phyloP scores from a whole-genome alignment of 2,329 filamentous ascomycete species.

The Penicillium aurantiogriseum region DNA sequence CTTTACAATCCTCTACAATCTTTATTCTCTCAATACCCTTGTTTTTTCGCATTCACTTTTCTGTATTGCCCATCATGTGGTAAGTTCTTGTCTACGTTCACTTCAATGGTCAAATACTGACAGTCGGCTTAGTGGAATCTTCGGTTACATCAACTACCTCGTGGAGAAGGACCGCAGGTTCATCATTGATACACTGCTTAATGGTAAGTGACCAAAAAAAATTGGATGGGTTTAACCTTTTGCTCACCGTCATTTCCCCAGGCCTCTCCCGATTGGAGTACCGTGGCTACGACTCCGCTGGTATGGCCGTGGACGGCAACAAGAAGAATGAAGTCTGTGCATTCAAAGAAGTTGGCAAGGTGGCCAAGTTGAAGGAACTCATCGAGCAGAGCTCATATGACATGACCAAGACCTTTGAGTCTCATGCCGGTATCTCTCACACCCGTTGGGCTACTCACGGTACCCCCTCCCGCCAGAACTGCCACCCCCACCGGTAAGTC shows the following conservation, averaged over 20 bases:
- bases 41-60: constrained; percentile 1
- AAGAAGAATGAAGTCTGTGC: constrained; percentile 98
- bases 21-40: neutral
- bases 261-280: constrained; percentile 95
- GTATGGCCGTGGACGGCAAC: constrained; percentile 92
- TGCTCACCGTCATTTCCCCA: constrained; percentile 39
- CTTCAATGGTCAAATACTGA: constrained; percentile 13
- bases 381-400: constrained; percentile 82
- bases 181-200: constrained; percentile 93
- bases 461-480: constrained; percentile 88
- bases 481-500: constrained; percentile 92
- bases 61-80: constrained; percentile 34
- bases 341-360: constrained; percentile 99
- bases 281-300: constrained; percentile 96
- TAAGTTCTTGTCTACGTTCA: constrained; percentile 20
- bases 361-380: constrained; percentile 90
- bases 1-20: neutral
- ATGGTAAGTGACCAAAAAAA: constrained; percentile 58
- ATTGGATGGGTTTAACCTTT: neutral
- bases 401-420: constrained; percentile 90
- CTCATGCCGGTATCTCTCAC: constrained; percentile 97
- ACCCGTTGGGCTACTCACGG: constrained; percentile 99
- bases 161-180: constrained; percentile 98
- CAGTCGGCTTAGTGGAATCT: constrained; percentile 39
- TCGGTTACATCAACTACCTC: constrained; percentile 99